Percentiles rank a stretch among this genome's conserved stretches.
Conservation (phyloP, 306 rosid genomes). For the Styphnolobium japonicum region DNA sequence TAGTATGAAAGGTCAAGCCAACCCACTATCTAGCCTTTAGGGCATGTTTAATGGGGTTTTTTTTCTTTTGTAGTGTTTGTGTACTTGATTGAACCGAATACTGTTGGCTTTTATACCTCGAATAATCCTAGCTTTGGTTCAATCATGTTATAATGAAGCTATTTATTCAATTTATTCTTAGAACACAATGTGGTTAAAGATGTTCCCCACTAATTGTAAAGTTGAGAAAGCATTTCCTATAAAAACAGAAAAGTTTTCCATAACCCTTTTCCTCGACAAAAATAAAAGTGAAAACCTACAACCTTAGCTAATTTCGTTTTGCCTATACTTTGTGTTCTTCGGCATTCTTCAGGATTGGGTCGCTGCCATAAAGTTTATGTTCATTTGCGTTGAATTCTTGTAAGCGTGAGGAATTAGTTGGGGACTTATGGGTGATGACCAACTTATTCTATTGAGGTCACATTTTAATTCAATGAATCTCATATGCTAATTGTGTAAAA, state of each 20-base stretch:
- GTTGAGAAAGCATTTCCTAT: background rate
- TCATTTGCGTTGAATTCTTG: background rate
- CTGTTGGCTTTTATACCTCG: background rate
- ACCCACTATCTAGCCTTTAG: background rate
- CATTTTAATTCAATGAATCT: background rate
- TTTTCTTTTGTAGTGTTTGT: background rate
- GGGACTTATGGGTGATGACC: background rate
- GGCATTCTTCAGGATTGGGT: background rate
- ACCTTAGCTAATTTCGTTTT: background rate
- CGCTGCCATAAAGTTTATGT: background rate
- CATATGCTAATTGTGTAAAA: background rate
- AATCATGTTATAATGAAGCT: background rate
- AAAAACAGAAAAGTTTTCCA: background rate
- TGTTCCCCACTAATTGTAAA: background rate
- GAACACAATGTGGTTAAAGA: background rate
- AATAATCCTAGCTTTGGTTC: background rate
- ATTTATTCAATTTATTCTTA: background rate
- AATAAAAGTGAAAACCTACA: background rate
- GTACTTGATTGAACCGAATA: background rate
- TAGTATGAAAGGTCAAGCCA: conserved; percentile 19
- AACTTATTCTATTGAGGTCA: background rate
- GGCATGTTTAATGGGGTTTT: background rate
- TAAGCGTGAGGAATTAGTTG: background rate
- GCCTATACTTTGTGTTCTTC: background rate
- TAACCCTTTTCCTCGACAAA: background rate